Base-by-base conservation (phyloP, 345 rosid species). In the Melaleuca alternifolia region DNA sequence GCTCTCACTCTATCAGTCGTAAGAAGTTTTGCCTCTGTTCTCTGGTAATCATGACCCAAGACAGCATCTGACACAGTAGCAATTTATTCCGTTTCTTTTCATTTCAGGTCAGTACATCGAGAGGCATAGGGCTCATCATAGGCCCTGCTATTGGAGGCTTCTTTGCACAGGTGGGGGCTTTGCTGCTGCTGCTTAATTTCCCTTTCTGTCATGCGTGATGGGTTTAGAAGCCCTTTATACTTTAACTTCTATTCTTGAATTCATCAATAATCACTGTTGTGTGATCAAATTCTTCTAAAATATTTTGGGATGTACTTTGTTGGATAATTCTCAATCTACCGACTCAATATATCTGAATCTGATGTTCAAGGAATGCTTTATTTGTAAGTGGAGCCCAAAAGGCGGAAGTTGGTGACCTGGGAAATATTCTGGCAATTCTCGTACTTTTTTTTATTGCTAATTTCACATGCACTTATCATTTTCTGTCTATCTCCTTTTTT, bases 141-240 rank as follows among this genome's bases (percentile, higher is more conserved):
- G 87, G 89, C 48, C 89, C 89, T 54, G 89, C 89, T 24, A 85
- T 85, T 16, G 89, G 89, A 83, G 89, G 89, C 50, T 85, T 85
- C 57, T 86, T 88, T 52, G 87, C 89, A 50, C 84, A 83, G 87
- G 89, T 88, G 54, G 54, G 24, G 51, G 52, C 51, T 41, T 37
- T 53, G 51, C 71, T n/a, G 51, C 16, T 85, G n/a, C 56, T 48
- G 83, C 11, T 23, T 14, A 44, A 62, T 24, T 50, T 61, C 62
- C 54, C 13, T 18, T 26, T 11, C 57, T 24, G 13, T 86, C n/a
- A 71, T 37, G 48, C 81, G 33, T 71, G 81, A 71, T 20, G 7
- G 26, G 24, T 71, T 71, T 71, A 20, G 24, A 37, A 37, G 81
- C 81, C 81, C 81, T 71, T 33, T 71, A 71, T 24, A 18, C 37